Conservation (phyloP, 1,284 basidiomycete genomes). For the Ganoderma resinaceum region DNA sequence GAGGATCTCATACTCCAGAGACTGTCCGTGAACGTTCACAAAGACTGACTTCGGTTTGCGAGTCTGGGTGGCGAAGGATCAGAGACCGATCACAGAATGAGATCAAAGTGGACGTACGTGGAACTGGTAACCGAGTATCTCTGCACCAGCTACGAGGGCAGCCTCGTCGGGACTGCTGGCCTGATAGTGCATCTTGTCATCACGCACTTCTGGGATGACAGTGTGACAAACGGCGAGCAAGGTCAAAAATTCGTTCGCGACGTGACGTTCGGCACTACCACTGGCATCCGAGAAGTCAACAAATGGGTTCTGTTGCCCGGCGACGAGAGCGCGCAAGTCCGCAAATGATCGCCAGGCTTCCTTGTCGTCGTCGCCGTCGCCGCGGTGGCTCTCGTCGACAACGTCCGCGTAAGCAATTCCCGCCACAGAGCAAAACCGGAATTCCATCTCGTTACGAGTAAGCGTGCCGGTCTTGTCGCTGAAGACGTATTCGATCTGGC, state of each 20-base stretch:
- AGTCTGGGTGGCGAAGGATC: conserved; percentile 55
- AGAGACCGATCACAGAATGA: neutral
- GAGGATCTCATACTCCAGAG: conserved; percentile 88
- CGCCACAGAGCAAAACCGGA: conserved; percentile 89
- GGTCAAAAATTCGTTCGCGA: conserved; percentile 87
- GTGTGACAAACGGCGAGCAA: conserved; percentile 97
- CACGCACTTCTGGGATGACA: conserved; percentile 94
- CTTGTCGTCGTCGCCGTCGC: conserved; percentile 63
- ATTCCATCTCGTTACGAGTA: conserved; percentile 99
- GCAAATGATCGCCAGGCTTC: conserved; percentile 82
- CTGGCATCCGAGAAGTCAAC: conserved; percentile 44
- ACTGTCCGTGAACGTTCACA: conserved; percentile 78
- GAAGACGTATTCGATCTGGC: conserved; percentile 99
- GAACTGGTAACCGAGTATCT: conserved; percentile 92
- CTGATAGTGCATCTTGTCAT: conserved; percentile 90
- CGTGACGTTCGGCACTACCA: conserved; percentile 54
- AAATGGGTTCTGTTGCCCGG: conserved; percentile 61
- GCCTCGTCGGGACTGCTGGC: conserved; percentile 99
- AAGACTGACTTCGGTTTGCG: conserved; percentile 97
- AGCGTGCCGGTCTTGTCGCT: conserved; percentile 99
- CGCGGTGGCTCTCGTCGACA: conserved; percentile 84
- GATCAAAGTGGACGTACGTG: conserved; percentile 64
- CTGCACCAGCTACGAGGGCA: conserved; percentile 94
- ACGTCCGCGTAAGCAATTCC: conserved; percentile 91
- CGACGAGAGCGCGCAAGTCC: conserved; percentile 68